These are phyloP conservation scores for Iris pallida DNA, from an alignment of 116 monocot genomes.

Conservation along the genomic window DNA sequence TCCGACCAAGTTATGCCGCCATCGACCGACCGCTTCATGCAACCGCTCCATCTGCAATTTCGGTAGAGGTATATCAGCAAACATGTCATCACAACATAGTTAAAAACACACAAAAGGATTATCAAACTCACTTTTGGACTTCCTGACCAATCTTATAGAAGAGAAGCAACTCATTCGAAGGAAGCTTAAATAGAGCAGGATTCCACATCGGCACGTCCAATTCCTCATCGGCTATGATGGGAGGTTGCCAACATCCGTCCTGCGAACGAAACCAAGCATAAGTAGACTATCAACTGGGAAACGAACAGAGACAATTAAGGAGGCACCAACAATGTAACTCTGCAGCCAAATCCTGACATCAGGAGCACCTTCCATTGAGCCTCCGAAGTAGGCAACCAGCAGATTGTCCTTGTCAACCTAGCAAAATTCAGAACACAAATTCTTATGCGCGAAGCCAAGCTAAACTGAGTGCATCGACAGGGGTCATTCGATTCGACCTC, in stretches of 20 bases:
- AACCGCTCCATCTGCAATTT: slow-evolving; percentile 80
- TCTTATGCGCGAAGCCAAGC: background rate
- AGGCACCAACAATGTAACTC: slow-evolving; percentile 38
- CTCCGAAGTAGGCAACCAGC: slow-evolving; percentile 72
- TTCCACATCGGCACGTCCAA: slow-evolving; percentile 61
- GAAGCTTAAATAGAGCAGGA: slow-evolving; percentile 92
- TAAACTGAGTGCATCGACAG: background rate
- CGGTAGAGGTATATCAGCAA: background rate
- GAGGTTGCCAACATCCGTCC: slow-evolving; percentile 69
- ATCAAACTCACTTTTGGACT: slow-evolving; percentile 63
- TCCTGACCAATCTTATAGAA: slow-evolving; percentile 94
- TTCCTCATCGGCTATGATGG: slow-evolving; percentile 66
- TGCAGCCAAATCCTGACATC: slow-evolving; percentile 89
- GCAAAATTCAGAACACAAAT: too few relatives aligned
- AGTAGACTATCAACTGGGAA: background rate
- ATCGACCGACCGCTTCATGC: slow-evolving; percentile 80
- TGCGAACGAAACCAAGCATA: slow-evolving; percentile 18
- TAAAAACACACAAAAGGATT: background rate
- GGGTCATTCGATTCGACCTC: too few relatives aligned
- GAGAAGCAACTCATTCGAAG: slow-evolving; percentile 70
- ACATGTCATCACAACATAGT: background rate
- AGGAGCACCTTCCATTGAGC: slow-evolving; percentile 52
- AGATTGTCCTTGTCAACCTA: slow-evolving; percentile 32
- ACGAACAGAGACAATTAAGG: background rate
- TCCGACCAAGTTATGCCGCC: too few relatives aligned